phyloP scores from a whole-genome alignment of 2,329 filamentous ascomycete genomes.

The Aaosphaeria pasadenensis region DNA sequence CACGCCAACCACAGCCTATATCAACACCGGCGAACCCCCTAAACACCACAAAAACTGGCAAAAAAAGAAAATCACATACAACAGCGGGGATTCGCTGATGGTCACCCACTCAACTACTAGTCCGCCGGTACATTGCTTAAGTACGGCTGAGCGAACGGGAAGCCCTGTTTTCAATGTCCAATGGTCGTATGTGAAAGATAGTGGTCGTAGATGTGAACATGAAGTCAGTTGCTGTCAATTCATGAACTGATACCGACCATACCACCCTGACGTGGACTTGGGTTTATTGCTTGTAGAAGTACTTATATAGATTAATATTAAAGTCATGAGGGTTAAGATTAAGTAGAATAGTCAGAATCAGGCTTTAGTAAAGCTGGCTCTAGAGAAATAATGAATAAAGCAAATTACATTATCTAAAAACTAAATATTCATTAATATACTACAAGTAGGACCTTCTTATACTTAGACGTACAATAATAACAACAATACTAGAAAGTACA shows the following conservation, averaged over 20 bases:
- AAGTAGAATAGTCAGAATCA: background rate
- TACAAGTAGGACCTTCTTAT: background rate
- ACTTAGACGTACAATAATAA: background rate
- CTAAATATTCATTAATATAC: background rate
- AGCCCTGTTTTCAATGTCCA: background rate
- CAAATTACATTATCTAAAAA: background rate
- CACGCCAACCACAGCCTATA: background rate
- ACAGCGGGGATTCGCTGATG: constrained; percentile 6
- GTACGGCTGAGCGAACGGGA: constrained; percentile 3
- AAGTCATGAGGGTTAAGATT: background rate
- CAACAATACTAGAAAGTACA: background rate
- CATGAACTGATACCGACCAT: background rate
- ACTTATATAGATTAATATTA: background rate
- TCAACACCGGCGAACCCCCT: background rate
- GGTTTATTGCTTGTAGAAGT: background rate
- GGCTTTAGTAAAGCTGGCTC: background rate
- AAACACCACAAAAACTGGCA: background rate
- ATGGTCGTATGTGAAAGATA: constrained; percentile 3
- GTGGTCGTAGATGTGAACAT: background rate
- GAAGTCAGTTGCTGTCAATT: background rate
- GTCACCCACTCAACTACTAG: constrained; percentile 7
- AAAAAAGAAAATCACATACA: constrained; percentile 4
- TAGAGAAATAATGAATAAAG: background rate
- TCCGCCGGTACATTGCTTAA: constrained; percentile 2
- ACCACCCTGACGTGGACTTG: background rate